Base-by-base conservation (phyloP, 257 asterid species). In the Solanum pinnatisectum region DNA sequence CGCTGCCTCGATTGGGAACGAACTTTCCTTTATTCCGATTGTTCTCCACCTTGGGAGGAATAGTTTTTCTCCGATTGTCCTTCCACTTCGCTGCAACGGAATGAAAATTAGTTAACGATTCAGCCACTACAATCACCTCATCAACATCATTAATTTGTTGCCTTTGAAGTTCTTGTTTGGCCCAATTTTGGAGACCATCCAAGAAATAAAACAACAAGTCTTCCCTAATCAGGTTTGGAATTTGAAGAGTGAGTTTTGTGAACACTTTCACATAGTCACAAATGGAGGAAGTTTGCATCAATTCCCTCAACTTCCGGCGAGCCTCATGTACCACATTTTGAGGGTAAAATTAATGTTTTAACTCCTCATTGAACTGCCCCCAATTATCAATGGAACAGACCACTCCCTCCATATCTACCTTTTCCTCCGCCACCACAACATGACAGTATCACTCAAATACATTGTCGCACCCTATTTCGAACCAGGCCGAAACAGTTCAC, bases 1-100 rank as follows among this genome's bases (percentile, higher is more conserved):
- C 12, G 0, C 12, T 59, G 5, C 11, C 2, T 59, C 4, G 2
- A 1, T 56, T 59, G 5, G 12, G 25, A 20, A 20, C 0, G 0
- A 3, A 59, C 25, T 59, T 59, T 5, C 0, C 5, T 20, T 20
- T 59, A 12, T 59, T 59, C 0, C 2, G 2, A 20, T 59, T 59
- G 25, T 20, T 20, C 0, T 59, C 25, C 25, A 59, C 5, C 67
- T 59, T 7, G 11, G 10, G 25, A 59, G 11, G 12, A 59, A 20
- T 1, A 59, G 0, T 59, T 7, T 20, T 20, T 0, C 25, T 20
- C 4, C 2, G 5, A 1, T 56, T 56, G 10, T 20, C 25, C 25
- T 5, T 56, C 11, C 1, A 3, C 5, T 56, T 56, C 1, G 25
- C 0, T 7, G 5, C 2, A 8, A 7, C 5, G 25, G 0, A 2